Evolutionary conservation across 169 alveolate species (phyloP).

Genomic region (Eimeria sp.): DNA sequence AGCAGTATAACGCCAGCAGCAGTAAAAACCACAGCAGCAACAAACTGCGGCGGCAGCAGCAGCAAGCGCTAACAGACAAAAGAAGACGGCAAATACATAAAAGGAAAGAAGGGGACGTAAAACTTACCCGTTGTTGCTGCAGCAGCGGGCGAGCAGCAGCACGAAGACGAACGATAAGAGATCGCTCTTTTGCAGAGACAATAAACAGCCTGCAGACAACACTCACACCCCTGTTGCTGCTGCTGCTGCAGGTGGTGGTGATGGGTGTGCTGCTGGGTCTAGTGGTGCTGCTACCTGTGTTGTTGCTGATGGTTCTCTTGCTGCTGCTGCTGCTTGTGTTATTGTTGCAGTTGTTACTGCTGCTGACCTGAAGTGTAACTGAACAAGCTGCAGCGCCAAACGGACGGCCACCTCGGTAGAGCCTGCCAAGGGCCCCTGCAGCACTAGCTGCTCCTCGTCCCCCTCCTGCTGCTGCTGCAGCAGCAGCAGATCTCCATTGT

Average conservation of each 20-base stretch:
- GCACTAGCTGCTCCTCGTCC: background rate
- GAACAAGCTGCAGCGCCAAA: conserved; percentile 65
- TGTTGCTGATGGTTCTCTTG: too few relatives aligned
- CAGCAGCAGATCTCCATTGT: background rate
- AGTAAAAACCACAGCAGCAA: background rate
- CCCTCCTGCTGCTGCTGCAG: background rate
- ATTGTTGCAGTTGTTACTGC: too few relatives aligned
- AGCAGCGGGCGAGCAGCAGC: conserved; percentile 27
- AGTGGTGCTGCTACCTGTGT: too few relatives aligned
- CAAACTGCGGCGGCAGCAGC: background rate
- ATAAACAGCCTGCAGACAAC: conserved; percentile 30
- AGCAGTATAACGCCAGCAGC: background rate
- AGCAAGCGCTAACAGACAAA: too few relatives aligned
- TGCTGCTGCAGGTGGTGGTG: background rate
- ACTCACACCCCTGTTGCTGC: background rate
- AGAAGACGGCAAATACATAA: background rate
- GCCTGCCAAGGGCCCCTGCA: background rate
- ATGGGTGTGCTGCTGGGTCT: too few relatives aligned
- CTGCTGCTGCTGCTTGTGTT: too few relatives aligned
- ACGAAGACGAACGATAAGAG: conserved; percentile 8
- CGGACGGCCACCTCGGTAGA: conserved; percentile 49
- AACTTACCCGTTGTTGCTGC: conserved; percentile 11
- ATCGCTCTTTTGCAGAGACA: background rate
- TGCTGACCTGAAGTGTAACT: conserved; percentile 73
- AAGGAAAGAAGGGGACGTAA: too few relatives aligned